Evolutionary conservation across 2,329 filamentous ascomycete species (phyloP), one percentile per base, ranked within the genome.

Genomic region (Exophiala lecanii-corni): DNA sequence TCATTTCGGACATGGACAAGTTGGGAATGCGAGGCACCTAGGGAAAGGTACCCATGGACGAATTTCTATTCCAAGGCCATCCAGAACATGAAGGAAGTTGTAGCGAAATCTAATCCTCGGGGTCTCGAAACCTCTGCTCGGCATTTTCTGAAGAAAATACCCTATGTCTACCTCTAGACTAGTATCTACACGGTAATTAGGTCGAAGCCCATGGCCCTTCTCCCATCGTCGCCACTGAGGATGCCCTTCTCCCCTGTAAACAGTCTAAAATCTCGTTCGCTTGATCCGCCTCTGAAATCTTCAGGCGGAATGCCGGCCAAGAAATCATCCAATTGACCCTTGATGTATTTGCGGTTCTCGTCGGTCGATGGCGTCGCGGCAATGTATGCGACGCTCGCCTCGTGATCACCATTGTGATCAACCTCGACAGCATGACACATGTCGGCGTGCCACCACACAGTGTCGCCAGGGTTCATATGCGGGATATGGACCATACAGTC

Each of bases 381-480:
- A 16, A 66, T 58, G 44, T 64, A 67, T 1, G 54, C 57, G 0
- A 66, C 64, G n/a, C 53, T 57, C 1, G 63, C 56, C 33, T 62
- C 58, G 6, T 56, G 35, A 1, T 51, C 40, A 3, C 65, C 64
- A 1, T 51, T 39, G 36, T 67, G 62, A 30, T 64, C 62, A 1
- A 58, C 55, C 25, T 68, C 64, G n/a, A 68, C 64, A 1, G 65
- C 65, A 43, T 68, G 64, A 23, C 60, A 62, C 35, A 45, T 36
- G 56, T 69, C 65, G 17, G 55, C 52, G 39, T 67, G 65, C 65
- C 64, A 68, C 57, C 61, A 70, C 15, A 71, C 59, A 2, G 59
- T 67, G 45, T 69, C 67, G 0, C 65, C 67, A 0, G 66, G 59
- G 4, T 57, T 43, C 41, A 69, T 62, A 4, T 39, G 49, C 1